Base-by-base conservation (phyloP, 495 filamentous ascomycete species). In the Penicillium lagena region DNA sequence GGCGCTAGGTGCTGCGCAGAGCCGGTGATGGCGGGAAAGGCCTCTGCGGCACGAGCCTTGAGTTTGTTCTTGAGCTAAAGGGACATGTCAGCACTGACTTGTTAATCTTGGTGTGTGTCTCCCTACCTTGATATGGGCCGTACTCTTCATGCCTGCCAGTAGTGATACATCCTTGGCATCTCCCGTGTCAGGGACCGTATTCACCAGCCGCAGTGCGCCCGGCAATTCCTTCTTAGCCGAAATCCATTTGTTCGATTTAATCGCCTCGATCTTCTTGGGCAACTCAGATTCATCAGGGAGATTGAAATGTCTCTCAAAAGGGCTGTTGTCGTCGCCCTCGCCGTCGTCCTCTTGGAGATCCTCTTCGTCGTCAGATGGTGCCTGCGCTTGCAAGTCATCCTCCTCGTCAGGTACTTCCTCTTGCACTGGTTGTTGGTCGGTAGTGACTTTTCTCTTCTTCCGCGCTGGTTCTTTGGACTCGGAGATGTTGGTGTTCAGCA, bases 241-340 rank as follows among this genome's bases (percentile, higher is more conserved):
- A 7, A 59, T 59, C 83, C 86, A 94, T 48, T 81, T 71, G 30
- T 77, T 76, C 11, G 73, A 62, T 29, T 64, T 54, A 6, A 73
- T 66, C 17, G 68, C 61, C 51, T 82, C 60, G 22, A 90, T 66
- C 39, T 71, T 70, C 49, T 62, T 62, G 8, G 67, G 62, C 2
- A 89, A 50, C 13, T 73, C 62, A 7, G 73, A 66, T 33, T 83
- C 77, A 12, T 86, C 76, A 1, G 79, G 76, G 14, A 66, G 64
- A 28, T 77, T 75, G 63, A 95, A 91, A 61, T 96, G 91, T 30
- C 71, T 67, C 39, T 90, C 81, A 55, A 94, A 96, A 2, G 87
- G 82, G 60, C 95, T 90, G 1, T 71, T 70, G 22, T 62, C 64
- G 30, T 66, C 67, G 13, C 51, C 63, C 10, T 53, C 62, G 10